phyloP scores from a whole-genome alignment of 2,329 filamentous ascomycete species.

The Aspergillus transmontanensis region DNA sequence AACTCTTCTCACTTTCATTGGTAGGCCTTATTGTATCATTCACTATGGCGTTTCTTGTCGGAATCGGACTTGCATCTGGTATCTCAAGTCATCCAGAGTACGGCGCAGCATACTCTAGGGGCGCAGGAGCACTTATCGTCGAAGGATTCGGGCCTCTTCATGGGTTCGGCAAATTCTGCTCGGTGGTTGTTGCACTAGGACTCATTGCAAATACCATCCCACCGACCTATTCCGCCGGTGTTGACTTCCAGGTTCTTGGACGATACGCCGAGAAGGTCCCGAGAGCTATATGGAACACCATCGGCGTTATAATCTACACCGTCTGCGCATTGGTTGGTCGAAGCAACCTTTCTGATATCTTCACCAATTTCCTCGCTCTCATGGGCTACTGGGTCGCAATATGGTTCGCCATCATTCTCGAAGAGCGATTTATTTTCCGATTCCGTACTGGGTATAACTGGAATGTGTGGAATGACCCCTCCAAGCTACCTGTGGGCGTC shows the following conservation, averaged over 20 bases:
- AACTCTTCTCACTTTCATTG: constrained; percentile 61
- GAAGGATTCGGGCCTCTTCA: constrained; percentile 62
- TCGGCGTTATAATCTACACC: constrained; percentile 64
- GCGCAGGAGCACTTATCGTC: constrained; percentile 66
- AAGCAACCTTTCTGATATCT: constrained; percentile 62
- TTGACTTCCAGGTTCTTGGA: constrained; percentile 70
- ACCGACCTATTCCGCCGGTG: constrained; percentile 64
- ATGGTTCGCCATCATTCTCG: constrained; percentile 62
- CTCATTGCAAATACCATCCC: constrained; percentile 68
- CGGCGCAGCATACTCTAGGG: constrained; percentile 58
- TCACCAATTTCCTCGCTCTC: constrained; percentile 69
- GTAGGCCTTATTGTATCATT: constrained; percentile 60
- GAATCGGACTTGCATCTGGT: constrained; percentile 64
- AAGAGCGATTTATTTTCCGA: constrained; percentile 65
- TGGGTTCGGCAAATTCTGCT: constrained; percentile 67
- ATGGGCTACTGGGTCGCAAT: constrained; percentile 73
- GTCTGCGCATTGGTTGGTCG: constrained; percentile 67
- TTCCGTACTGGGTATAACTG: constrained; percentile 58
- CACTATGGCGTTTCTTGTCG: constrained; percentile 62
- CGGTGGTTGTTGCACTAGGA: constrained; percentile 65
- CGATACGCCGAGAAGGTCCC: constrained; percentile 61
- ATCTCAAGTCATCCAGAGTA: constrained; percentile 56
- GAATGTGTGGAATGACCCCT: constrained; percentile 61
- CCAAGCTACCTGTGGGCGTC: constrained; percentile 63
- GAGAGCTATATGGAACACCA: constrained; percentile 65